Conservation (phyloP, 2,329 filamentous ascomycete genomes). For the Colletotrichum karsti region DNA sequence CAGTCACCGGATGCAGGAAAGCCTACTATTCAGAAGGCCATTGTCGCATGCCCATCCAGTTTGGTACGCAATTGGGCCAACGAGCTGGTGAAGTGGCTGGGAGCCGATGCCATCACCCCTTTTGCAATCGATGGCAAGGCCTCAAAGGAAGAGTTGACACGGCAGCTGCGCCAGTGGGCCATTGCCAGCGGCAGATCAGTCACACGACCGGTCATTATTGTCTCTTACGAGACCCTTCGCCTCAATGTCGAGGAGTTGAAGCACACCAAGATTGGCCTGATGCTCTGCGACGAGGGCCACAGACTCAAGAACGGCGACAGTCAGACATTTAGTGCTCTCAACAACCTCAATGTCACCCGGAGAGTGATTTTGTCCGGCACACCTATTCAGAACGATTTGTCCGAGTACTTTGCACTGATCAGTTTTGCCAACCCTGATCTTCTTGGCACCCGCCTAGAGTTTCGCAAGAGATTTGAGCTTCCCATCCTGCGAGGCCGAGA, state of each 20-base stretch:
- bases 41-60: constrained; percentile 96
- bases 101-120: constrained; percentile 86
- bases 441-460: constrained; percentile 87
- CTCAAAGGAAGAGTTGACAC: constrained; percentile 89
- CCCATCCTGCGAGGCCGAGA: constrained; percentile 93
- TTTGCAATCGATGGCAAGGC: constrained; percentile 98
- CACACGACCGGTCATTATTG: constrained; percentile 92
- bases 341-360: constrained; percentile 87
- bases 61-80: constrained; percentile 98
- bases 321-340: constrained; percentile 92
- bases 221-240: constrained; percentile 95
- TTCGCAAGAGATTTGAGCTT: constrained; percentile 92
- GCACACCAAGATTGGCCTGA: constrained; percentile 87
- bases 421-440: constrained; percentile 97
- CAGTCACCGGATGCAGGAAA: constrained; percentile 97
- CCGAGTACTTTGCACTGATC: constrained; percentile 94
- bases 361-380: constrained; percentile 96
- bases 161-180: constrained; percentile 93
- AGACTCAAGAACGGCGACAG: constrained; percentile 96
- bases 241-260: constrained; percentile 91
- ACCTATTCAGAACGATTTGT: constrained; percentile 98
- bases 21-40: constrained; percentile 91
- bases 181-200: constrained; percentile 90
- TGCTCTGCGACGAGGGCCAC: constrained; percentile 97
- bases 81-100: constrained; percentile 95